phyloP scores from a whole-genome alignment of 2,329 filamentous ascomycete species.

The Myriosclerotinia scirpicola region DNA sequence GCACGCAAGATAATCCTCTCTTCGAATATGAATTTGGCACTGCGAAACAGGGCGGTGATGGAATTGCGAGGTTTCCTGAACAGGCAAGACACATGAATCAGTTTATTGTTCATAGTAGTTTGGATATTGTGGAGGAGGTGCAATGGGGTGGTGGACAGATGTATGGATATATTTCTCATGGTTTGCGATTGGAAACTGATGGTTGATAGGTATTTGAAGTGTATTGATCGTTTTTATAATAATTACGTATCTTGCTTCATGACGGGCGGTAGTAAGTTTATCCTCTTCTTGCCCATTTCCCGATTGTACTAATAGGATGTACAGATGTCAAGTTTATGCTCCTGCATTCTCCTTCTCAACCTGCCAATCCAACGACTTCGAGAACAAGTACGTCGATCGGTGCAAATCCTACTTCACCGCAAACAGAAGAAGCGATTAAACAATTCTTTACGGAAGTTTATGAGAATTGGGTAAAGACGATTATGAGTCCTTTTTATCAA shows the following conservation, averaged over 20 bases:
- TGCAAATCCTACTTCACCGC: constrained; percentile 81
- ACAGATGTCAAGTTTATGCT: constrained; percentile 84
- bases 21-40: constrained; percentile 98
- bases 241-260: constrained; percentile 95
- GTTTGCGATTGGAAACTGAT: constrained; percentile 17
- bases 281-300: constrained; percentile 1
- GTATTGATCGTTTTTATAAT: constrained; percentile 94
- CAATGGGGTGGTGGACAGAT: constrained; percentile 88
- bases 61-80: constrained; percentile 82
- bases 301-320: not conserved
- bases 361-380: constrained; percentile 47
- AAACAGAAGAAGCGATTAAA: constrained; percentile 92
- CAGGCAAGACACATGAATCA: constrained; percentile 93
- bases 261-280: constrained; percentile 66
- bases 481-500: constrained; percentile 95
- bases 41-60: constrained; percentile 93
- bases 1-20: constrained; percentile 90
- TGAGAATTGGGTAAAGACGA: constrained; percentile 93
- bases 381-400: constrained; percentile 69
- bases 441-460: constrained; percentile 96
- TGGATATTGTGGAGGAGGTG: constrained; percentile 94
- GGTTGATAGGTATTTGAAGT: constrained; percentile 79
- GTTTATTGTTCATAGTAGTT: constrained; percentile 90
- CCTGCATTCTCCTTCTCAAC: constrained; percentile 73
- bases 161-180: constrained; percentile 50